A percentile compares a stretch with the other conserved stretches of the same genome.
phyloP scores from a whole-genome alignment of 2,329 filamentous ascomycete species.

The Pseudogymnoascus sp. region DNA sequence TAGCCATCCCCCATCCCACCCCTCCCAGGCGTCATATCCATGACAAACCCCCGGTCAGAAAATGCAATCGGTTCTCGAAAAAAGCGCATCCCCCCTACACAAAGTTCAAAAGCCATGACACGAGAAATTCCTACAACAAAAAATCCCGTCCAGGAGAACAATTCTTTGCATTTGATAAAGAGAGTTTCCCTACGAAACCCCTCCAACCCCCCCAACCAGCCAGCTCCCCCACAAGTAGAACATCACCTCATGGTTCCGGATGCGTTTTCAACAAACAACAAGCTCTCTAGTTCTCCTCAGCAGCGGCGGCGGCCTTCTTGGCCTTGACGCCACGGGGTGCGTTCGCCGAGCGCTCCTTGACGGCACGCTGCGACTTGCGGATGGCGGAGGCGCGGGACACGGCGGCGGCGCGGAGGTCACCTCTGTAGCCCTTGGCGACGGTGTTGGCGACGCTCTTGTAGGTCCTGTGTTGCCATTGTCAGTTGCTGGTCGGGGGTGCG shows the following conservation, averaged over 20 bases:
- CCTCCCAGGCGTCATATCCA: conserved; percentile 10
- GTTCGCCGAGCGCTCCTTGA: conserved; percentile 64
- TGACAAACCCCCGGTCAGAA: conserved; percentile 4
- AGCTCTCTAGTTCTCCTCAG: conserved; percentile 33
- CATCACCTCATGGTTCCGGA: not conserved
- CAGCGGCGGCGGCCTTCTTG: conserved; percentile 54
- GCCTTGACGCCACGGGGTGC: conserved; percentile 78
- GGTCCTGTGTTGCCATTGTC: conserved; percentile 47
- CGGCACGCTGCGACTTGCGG: conserved; percentile 67
- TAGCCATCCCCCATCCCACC: conserved; percentile 10
- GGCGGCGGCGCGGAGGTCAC: conserved; percentile 68
- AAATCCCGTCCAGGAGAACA: conserved; percentile 6
- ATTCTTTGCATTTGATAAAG: conserved; percentile 8
- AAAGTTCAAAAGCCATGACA: conserved; percentile 5
- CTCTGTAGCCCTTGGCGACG: conserved; percentile 80
- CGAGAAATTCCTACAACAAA: not conserved
- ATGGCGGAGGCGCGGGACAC: conserved; percentile 83
- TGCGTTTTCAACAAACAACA: not conserved
- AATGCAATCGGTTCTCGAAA: conserved; percentile 1
- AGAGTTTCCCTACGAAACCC: not conserved
- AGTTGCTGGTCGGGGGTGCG: not conserved
- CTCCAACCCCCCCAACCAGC: not conserved
- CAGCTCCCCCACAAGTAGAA: not conserved
- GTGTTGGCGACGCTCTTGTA: conserved; percentile 81
- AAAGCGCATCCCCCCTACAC: not conserved